Conservation (phyloP, 2,329 filamentous ascomycete species). For the Monosporascus ibericus region DNA sequence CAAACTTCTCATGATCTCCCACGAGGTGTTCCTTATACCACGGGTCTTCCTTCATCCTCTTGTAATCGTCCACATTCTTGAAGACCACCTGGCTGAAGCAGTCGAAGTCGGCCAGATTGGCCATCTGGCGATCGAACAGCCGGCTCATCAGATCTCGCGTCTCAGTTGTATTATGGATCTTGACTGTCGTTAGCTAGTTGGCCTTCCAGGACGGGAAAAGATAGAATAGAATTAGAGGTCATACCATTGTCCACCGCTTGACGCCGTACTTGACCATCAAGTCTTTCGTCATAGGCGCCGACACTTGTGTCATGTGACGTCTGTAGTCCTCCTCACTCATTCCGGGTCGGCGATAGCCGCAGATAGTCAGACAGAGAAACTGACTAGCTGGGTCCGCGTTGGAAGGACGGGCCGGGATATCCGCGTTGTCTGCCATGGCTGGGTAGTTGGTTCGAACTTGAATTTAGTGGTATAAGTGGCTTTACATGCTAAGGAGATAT, state of each 20-base stretch:
- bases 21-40: slow-evolving; percentile 39
- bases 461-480: too few relatives aligned
- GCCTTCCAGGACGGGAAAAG: too few relatives aligned
- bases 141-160: slow-evolving; percentile 34
- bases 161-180: slow-evolving; percentile 35
- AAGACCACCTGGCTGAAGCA: slow-evolving; percentile 45
- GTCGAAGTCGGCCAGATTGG: slow-evolving; percentile 43
- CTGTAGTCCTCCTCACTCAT: slow-evolving; percentile 43
- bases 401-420: too few relatives aligned
- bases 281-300: slow-evolving; percentile 38
- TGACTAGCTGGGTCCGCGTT: slow-evolving; percentile 4
- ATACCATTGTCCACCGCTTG: slow-evolving; percentile 38
- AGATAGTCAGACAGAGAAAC: slow-evolving; percentile 41
- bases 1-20: slow-evolving; percentile 42
- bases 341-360: slow-evolving; percentile 38
- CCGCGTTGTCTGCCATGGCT: too few relatives aligned
- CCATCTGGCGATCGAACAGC: slow-evolving; percentile 39
- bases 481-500: too few relatives aligned
- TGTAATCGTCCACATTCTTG: slow-evolving; percentile 37
- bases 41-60: slow-evolving; percentile 41
- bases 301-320: slow-evolving; percentile 40
- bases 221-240: background rate
- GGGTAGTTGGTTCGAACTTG: too few relatives aligned
- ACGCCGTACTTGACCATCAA: slow-evolving; percentile 45
- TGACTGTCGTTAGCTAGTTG: background rate